A percentile compares a stretch with the other conserved stretches of the same genome.
Evolutionary conservation across 1,284 basidiomycete genomes (phyloP).

Genomic region (Hemileia vastatrix): DNA sequence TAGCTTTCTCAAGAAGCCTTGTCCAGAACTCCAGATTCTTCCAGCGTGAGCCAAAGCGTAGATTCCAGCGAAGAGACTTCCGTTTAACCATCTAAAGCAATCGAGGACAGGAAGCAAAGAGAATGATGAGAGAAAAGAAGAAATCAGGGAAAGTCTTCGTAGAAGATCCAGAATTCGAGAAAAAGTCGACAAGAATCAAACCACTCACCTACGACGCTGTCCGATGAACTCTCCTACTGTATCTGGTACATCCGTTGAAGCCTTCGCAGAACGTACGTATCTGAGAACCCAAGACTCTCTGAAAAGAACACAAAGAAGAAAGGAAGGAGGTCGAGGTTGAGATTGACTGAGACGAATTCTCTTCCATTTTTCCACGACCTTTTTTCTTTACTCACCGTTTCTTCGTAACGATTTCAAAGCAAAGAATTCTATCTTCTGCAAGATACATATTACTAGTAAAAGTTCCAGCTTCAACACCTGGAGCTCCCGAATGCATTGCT

Average conservation of each 20-base stretch:
- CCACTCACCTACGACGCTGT: slow-evolving; percentile 75
- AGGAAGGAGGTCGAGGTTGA: slow-evolving; percentile 26
- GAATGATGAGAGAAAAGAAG: background rate
- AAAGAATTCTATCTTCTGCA: slow-evolving; percentile 36
- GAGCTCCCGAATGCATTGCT: background rate
- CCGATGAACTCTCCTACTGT: slow-evolving; percentile 75
- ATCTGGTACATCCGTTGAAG: slow-evolving; percentile 76
- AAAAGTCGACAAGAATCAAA: too few species aligned
- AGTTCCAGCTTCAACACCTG: slow-evolving; percentile 3
- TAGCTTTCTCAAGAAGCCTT: slow-evolving; percentile 72
- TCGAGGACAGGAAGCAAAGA: too few species aligned
- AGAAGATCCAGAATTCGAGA: too few species aligned
- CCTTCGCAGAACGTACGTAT: slow-evolving; percentile 85
- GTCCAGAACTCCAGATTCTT: slow-evolving; percentile 81
- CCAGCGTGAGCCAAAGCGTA: slow-evolving; percentile 76
- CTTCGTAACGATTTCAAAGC: slow-evolving; percentile 35
- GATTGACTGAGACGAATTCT: slow-evolving; percentile 17
- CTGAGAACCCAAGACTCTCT: slow-evolving; percentile 55
- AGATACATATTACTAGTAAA: slow-evolving; percentile 25
- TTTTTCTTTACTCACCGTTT: slow-evolving; percentile 49
- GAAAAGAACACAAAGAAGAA: slow-evolving; percentile 13
- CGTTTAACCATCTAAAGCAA: slow-evolving; percentile 61
- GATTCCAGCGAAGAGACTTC: slow-evolving; percentile 72
- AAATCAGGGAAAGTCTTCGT: too few species aligned
- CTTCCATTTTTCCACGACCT: slow-evolving; percentile 57